phyloP scores from a whole-genome alignment of 2,329 filamentous ascomycete genomes.

The Sporothrix pallida region DNA sequence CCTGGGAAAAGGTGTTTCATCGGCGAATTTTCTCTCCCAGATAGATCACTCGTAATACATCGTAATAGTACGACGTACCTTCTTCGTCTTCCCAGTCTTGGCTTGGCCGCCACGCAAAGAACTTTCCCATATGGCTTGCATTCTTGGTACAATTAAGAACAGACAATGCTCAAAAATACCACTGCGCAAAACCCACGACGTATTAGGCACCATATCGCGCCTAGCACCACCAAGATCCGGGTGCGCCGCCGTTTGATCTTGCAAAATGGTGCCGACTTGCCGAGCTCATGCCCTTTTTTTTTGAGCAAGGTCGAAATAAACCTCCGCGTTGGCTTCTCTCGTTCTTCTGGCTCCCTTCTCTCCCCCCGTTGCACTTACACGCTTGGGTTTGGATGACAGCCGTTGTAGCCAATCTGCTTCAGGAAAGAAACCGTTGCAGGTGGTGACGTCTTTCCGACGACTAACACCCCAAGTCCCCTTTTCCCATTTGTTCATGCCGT shows the following conservation, averaged over 20 bases:
- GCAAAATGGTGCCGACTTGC: slow-evolving; percentile 23
- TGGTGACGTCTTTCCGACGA: slow-evolving; percentile 16
- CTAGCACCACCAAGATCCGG: not conserved
- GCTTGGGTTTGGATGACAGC: not conserved
- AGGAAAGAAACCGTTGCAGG: slow-evolving; percentile 18
- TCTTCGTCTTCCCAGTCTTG: no score
- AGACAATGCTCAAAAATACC: not conserved
- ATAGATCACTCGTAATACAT: not conserved
- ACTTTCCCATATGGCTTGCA: no score
- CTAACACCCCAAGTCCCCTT: not conserved
- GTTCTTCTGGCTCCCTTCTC: not conserved
- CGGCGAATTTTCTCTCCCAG: slow-evolving; percentile 1
- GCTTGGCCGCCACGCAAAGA: no score
- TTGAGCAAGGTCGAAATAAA: slow-evolving; percentile 17
- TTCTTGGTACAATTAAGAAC: not conserved
- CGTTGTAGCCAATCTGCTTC: not conserved
- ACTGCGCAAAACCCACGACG: slow-evolving; percentile 4
- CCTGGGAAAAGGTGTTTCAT: slow-evolving; percentile 1
- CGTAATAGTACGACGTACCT: not conserved
- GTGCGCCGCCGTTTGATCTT: not conserved
- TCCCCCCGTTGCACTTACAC: no score
- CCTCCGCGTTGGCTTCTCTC: not conserved
- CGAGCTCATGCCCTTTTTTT: not conserved
- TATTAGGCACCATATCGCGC: slow-evolving; percentile 8
- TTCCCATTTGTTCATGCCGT: not conserved